Base-by-base conservation (phyloP, 768 basidiomycete genomes). In the Lyophyllum shimeji region DNA sequence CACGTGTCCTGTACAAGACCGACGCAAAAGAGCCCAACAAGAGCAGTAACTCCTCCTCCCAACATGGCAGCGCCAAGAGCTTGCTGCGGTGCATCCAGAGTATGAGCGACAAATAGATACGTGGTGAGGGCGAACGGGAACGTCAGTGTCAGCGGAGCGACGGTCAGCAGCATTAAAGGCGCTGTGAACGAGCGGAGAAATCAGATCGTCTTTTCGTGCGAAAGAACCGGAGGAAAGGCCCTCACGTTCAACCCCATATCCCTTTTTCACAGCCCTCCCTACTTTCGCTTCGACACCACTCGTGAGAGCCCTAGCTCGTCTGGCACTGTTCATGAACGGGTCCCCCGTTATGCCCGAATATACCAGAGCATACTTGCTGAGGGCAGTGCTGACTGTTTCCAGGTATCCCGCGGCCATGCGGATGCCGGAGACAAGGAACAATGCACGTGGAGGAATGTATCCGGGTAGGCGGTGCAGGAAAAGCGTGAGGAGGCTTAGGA, bases 71-170 rank as follows among this genome's bases (percentile, higher is more conserved):
- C 89, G 12, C 85, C 79, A 7, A 94, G 76, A 0, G 93, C 91
- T 62, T 89, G 81, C 45, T 85, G 69, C 0, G 92, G 90, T 23
- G 85, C 83, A 17, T 69, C 67, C 20, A 93, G 71, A 0, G 89
- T 87, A 70, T 93, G 90, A 1, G 92, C 89, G n/a, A 93, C 90
- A 61, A 95, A 91, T 18, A 98, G 71, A 69, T 96, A 97, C 4
- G 93, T 90, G 34, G 82, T 73, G 25, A 95, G 74, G 13, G 92
- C 86, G 59, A 92, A 90, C 5, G 93, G 89, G 59, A 95, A 80
- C 0, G 90, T 90, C 57, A 94, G 74, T 0, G 87, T 89, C 48
- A 92, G 74, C 17, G 93, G 89, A 12, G 90, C 82, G 25, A 89
- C 80, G 15, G 86, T 89, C 60, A 95, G 78, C 60, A 95, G 72